Evolutionary conservation across 2,329 filamentous ascomycete genomes (phyloP).

Genomic region (Emericellopsis cladophorae): DNA sequence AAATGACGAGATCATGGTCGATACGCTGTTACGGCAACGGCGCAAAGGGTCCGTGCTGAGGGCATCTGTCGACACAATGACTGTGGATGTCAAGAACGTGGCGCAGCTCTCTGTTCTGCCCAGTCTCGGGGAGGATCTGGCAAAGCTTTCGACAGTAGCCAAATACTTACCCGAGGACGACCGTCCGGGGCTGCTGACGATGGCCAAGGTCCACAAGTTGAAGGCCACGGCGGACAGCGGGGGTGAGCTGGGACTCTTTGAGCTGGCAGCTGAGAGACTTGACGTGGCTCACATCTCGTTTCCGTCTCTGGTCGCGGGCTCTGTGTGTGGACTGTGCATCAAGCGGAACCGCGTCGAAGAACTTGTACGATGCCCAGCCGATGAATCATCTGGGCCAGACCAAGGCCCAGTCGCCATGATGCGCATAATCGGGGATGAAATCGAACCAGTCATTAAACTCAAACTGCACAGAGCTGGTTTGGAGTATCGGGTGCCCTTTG

Average conservation of each 20-base stretch:
- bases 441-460: conserved; percentile 80
- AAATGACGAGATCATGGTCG: conserved; percentile 88
- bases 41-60: conserved; percentile 76
- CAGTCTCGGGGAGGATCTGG: conserved; percentile 63
- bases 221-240: conserved; percentile 51
- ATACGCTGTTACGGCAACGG: conserved; percentile 77
- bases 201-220: conserved; percentile 54
- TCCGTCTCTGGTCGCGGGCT: conserved; percentile 71
- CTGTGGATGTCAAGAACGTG: conserved; percentile 48
- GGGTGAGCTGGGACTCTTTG: conserved; percentile 53
- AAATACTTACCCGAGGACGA: conserved; percentile 97
- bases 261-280: conserved; percentile 44
- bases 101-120: conserved; percentile 56
- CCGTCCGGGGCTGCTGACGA: conserved; percentile 70
- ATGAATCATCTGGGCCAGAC: conserved; percentile 11
- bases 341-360: conserved; percentile 57
- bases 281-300: conserved; percentile 74
- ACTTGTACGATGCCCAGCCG: conserved; percentile 45
- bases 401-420: conserved; percentile 58
- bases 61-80: conserved; percentile 51
- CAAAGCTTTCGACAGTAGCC: conserved; percentile 72
- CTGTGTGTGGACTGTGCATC: conserved; percentile 50
- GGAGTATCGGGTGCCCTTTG: conserved; percentile 79
- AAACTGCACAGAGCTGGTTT: conserved; percentile 72
- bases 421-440: conserved; percentile 84